Base-by-base conservation (phyloP, 306 rosid genomes). In the Acacia crassicarpa region DNA sequence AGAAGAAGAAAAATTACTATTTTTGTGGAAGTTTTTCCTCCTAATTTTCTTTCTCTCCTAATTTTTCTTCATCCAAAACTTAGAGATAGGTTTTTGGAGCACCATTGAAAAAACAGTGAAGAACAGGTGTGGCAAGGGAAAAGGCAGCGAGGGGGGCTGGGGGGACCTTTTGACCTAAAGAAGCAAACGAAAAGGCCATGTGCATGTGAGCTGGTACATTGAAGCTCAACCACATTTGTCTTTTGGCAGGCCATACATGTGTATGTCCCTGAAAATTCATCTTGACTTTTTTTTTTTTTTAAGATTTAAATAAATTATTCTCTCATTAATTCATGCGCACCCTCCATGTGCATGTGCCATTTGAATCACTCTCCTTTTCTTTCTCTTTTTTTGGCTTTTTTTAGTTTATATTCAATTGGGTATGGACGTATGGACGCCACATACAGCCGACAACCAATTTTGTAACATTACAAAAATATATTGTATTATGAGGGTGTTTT, bases 161-260 rank as follows among this genome's bases (percentile, higher is more conserved):
- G 62, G 62, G 84, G 48, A 83, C 85, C 76, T 80, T 83, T 83
- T 88, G 91, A 89, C 95, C 82, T 70, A 77, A 82, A 84, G 72
- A 79, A 78, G 80, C 67, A 83, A 86, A 53, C 70, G 71, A 44
- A 75, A 63, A 72, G 62, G 33, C 83, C 91, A 88, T 76, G 87
- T 86, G 90, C 93, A 80, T 75, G 79, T 80, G 88, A 59, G 76
- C 76, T 45, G 61, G 62, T 20, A 16, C 4, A 9, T n/a, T 54
- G 22, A 33, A 35, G 33, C 67, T 75, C 78, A 35, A 23, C 35
- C 53, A 23, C 49, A 74, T 43, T 74, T 17, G 72, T 68, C 23
- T 74, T 65, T 68, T 8, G 63, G 11, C 19, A 0, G 51, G 67
- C 75, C 83, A 67, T 77, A 33, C 32, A 59, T 81, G 62, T 77